phyloP scores from a whole-genome alignment of 2,329 filamentous ascomycete genomes.

The Fusarium torreyae region DNA sequence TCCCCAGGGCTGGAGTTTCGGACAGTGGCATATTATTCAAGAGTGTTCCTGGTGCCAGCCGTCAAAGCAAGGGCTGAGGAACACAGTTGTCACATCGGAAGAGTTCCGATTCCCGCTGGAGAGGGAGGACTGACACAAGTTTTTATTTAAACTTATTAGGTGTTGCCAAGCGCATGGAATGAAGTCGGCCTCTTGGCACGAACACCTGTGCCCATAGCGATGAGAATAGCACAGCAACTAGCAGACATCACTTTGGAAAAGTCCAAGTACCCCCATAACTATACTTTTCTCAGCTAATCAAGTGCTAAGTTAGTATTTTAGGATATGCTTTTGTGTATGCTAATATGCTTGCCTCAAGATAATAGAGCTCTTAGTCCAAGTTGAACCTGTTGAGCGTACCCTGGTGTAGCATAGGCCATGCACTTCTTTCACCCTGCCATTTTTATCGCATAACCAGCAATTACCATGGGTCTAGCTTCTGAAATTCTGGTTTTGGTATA shows the following conservation, averaged over 20 bases:
- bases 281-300: neutral
- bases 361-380: no score
- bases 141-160: slow-evolving; percentile 48
- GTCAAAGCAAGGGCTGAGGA: slow-evolving; percentile 69
- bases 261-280: neutral
- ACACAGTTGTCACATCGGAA: slow-evolving; percentile 60
- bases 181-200: no score
- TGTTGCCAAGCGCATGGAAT: neutral
- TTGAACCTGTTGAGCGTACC: neutral
- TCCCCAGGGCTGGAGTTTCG: slow-evolving; percentile 64
- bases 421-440: neutral
- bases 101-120: slow-evolving; percentile 60
- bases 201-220: no score
- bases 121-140: slow-evolving; percentile 58
- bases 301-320: no score
- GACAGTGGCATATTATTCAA: slow-evolving; percentile 63
- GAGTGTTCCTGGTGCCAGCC: slow-evolving; percentile 64
- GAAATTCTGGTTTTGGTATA: no score
- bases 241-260: neutral
- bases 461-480: no score
- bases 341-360: neutral
- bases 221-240: neutral
- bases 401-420: neutral
- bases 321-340: no score
- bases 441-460: no score